Base-by-base conservation (phyloP, 768 basidiomycete species). In the Leccinum aurantiacum region DNA sequence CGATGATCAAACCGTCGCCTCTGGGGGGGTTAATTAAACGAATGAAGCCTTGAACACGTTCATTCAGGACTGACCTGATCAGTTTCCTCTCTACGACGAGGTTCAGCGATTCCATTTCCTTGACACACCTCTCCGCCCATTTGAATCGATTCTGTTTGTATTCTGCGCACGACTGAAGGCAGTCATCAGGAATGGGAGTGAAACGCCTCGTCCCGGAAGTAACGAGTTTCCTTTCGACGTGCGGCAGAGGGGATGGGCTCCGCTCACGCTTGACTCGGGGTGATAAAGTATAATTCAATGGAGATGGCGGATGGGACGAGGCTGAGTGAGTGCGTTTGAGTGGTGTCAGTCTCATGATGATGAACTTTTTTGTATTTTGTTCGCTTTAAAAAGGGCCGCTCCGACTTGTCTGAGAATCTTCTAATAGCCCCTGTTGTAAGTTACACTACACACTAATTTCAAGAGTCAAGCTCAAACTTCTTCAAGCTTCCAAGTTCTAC, bases 1-100 rank as follows among this genome's bases (percentile, higher is more conserved):
- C 74, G 27, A 74, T 61, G 27, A 65, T 56, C 53, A 74, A 54
- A 22, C 71, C 72, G n/a, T 74, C 74, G 19, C 71, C 72, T 52
- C 72, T 71, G 6, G 22, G 22, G 37, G 25, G 7, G 38, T 24
- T 19, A 9, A 44, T 46, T 19, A 53, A 33, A 56, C 27, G 17
- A n/a, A 17, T 49, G 15, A 37, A 53, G 53, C 11, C 11, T 5
- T 33, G 22, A 51, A 29, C 9, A 11, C 7, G 14, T 56, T 38
- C 8, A 46, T 51, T 31, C 6, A 47, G 5, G 31, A 63, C 73
- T 19, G 33, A 74, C 73, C 73, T 69, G 35, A 76, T 58, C 22
- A 71, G 33, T 31, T 62, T 60, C 55, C 66, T 74, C 59, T 60
- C 68, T n/a, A 59, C 46, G n/a, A 63, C 56, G 50, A 74, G 66